phyloP scores from a whole-genome alignment of 306 rosid genomes.

The Dicorynia guianensis region DNA sequence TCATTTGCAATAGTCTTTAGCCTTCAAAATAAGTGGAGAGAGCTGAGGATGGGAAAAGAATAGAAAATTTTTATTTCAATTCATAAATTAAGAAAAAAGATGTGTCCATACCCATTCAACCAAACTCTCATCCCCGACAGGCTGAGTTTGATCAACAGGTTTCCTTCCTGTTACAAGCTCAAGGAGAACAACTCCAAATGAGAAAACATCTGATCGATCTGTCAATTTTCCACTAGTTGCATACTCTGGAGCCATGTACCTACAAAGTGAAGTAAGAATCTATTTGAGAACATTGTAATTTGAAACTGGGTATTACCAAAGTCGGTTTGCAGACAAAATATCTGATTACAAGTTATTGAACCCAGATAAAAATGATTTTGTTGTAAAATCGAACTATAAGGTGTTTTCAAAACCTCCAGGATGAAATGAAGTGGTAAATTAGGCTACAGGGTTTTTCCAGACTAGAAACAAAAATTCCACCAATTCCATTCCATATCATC shows the following conservation, averaged over 20 bases:
- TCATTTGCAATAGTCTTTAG: neutral
- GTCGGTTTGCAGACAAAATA: conserved; percentile 8
- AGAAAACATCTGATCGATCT: conserved; percentile 94
- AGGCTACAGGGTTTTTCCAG: no score
- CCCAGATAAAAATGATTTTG: neutral
- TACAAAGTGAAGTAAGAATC: conserved; percentile 42
- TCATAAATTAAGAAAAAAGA: conserved; percentile 13
- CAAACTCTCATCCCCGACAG: conserved; percentile 94
- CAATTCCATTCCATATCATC: neutral
- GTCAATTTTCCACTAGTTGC: conserved; percentile 96
- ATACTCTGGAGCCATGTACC: conserved; percentile 99
- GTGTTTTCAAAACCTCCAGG: conserved; percentile 12
- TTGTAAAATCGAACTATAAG: conserved; percentile 3
- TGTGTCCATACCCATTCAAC: conserved; percentile 85
- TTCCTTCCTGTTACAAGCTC: conserved; percentile 93
- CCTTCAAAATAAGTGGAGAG: conserved; percentile 2
- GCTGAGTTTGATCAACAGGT: conserved; percentile 76
- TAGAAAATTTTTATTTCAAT: conserved; percentile 10
- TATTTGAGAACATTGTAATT: conserved; percentile 8
- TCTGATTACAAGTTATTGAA: neutral
- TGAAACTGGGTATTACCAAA: neutral
- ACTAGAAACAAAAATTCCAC: neutral
- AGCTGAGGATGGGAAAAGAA: neutral
- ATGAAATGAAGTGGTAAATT: no score
- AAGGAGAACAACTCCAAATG: conserved; percentile 94